Evolutionary conservation across 352 stramenopile species (phyloP).

Genomic region (Pythium angustatum): DNA sequence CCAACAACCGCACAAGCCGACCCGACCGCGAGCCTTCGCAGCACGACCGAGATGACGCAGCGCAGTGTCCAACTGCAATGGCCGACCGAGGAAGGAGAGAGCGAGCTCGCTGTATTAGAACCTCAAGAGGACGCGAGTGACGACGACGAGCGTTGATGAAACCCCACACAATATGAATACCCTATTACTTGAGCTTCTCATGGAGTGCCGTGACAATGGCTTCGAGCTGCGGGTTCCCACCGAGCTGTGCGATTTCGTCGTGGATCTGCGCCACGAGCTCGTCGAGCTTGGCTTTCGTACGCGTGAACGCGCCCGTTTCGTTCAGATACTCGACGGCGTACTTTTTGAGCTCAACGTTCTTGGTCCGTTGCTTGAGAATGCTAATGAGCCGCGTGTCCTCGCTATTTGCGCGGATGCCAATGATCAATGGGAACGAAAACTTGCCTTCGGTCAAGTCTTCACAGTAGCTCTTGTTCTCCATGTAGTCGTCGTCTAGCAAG

Average conservation of each 20-base stretch:
- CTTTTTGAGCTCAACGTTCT: conserved; percentile 94
- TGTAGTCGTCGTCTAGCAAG: conserved; percentile 94
- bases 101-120: background rate
- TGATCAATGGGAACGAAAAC: conserved; percentile 92
- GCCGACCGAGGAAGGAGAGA: conserved; percentile 18
- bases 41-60: conserved; percentile 30
- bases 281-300: conserved; percentile 64
- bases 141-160: too few relatives aligned
- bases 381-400: conserved; percentile 90
- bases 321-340: conserved; percentile 90
- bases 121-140: background rate
- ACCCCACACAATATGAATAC: too few relatives aligned
- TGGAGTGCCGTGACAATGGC: conserved; percentile 59
- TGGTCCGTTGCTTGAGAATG: conserved; percentile 96
- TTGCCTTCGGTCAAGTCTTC: conserved; percentile 98
- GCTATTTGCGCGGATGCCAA: conserved; percentile 66
- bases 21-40: background rate
- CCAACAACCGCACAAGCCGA: conserved; percentile 3
- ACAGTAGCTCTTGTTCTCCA: conserved; percentile 98
- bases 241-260: conserved; percentile 46
- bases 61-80: conserved; percentile 10
- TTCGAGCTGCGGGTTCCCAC: conserved; percentile 61
- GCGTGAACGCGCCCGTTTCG: conserved; percentile 58
- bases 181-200: conserved; percentile 51
- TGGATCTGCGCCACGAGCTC: conserved; percentile 48